Evolutionary conservation across 371 early-diverging fungal genomes (phyloP), one percentile per base, ranked within the genome.

Genomic region (Saksenaea vasiformis): DNA sequence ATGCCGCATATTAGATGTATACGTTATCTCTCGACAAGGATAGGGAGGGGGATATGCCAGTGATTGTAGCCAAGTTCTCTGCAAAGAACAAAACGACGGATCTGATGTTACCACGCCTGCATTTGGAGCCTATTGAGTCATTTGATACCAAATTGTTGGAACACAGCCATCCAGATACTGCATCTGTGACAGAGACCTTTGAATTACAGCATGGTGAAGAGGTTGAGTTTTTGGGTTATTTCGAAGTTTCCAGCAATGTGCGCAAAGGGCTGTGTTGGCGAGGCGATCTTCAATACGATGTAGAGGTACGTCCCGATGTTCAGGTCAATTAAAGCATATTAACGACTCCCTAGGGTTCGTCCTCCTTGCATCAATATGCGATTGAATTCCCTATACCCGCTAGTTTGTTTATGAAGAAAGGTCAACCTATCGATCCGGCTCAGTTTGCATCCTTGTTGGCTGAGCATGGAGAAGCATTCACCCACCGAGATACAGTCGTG

Each of bases 371-470:
- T 26, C 76, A 74, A 65, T 27, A 55, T 54, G 24, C 63, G 14
- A 51, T 76, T 17, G 77, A 80, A 37, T 67, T 77, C 8, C 67
- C 70, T 31, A 71, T 90, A 13, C 82, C 85, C 10, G 73, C 80
- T 0, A 79, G 82, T 55, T 60, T 80, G 14, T 86, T 88, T 56
- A 72, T 90, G 68, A 43, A 75, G 3, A 62, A 72, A 66, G 62
- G 70, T 66, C 24, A 69, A 65, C 26, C 68, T 4, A 71, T 87
- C 67, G 79, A 85, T 26, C 86, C 88, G 38, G 68, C 79, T 13
- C 73, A 76, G 26, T 90, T 90, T 66, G 80, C 83, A 24, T 70
- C 66, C 19, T 61, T 86, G 24, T 60, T 87, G 37, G 78, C 86
- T 11, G 84, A 86, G 22, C 80, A 82, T 39, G 74, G 85, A 24